phyloP scores from a whole-genome alignment of 2,329 filamentous ascomycete species.

The Diaporthe humulicola region DNA sequence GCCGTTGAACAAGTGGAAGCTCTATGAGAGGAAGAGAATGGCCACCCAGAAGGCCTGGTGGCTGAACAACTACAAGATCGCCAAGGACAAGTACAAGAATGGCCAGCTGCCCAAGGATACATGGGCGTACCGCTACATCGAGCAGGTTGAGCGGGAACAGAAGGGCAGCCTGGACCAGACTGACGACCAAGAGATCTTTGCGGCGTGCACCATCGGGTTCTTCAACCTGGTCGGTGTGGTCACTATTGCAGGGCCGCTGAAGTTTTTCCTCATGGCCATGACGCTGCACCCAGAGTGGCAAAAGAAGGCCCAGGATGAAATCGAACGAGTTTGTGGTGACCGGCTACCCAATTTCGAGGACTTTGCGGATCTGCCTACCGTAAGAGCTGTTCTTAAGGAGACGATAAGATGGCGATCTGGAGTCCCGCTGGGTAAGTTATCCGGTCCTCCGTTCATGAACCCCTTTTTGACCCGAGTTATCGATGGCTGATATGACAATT shows the following conservation, averaged over 20 bases:
- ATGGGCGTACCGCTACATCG: conserved; percentile 63
- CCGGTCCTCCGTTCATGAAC: neutral
- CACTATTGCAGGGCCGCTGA: conserved; percentile 62
- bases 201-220: conserved; percentile 65
- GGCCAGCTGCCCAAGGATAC: conserved; percentile 59
- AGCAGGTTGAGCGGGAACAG: conserved; percentile 55
- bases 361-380: conserved; percentile 62
- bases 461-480: neutral
- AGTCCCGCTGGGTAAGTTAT: conserved; percentile 61
- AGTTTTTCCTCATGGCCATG: conserved; percentile 68
- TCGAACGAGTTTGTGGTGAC: conserved; percentile 68
- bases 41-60: conserved; percentile 60
- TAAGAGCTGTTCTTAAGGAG: conserved; percentile 70
- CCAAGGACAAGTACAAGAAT: conserved; percentile 55
- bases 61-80: conserved; percentile 56
- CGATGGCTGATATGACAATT: neutral
- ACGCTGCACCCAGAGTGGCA: conserved; percentile 66
- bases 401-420: conserved; percentile 70
- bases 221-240: conserved; percentile 65
- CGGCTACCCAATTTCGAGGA: conserved; percentile 65
- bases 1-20: conserved; percentile 62
- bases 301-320: conserved; percentile 66
- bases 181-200: conserved; percentile 59
- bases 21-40: conserved; percentile 59
- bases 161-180: conserved; percentile 56